phyloP scores from a whole-genome alignment of 345 rosid genomes.

The Salix suchowensis region DNA sequence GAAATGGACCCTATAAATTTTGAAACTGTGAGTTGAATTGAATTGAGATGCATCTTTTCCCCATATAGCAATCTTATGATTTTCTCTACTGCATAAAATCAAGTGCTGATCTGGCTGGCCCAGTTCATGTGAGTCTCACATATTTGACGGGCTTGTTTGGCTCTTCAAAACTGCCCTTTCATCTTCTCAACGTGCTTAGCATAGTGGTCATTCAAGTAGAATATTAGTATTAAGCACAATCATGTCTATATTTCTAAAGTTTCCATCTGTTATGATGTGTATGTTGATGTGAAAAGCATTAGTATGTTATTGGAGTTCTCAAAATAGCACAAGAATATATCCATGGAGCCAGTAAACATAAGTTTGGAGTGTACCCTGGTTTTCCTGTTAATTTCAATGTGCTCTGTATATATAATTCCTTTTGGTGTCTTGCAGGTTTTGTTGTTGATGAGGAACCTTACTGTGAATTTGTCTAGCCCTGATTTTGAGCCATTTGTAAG shows the following conservation, averaged over 20 bases:
- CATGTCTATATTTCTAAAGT: not conserved
- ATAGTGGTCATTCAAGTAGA: no score
- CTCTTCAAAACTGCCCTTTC: no score
- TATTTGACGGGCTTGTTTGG: no score
- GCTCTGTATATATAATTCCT: not conserved
- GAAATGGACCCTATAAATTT: conserved; percentile 96
- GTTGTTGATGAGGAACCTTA: conserved; percentile 83
- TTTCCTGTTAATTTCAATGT: not conserved
- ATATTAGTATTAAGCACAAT: not conserved
- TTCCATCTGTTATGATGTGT: not conserved
- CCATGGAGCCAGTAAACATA: not conserved
- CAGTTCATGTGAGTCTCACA: no score
- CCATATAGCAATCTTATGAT: no score
- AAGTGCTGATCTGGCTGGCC: no score
- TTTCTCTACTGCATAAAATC: no score
- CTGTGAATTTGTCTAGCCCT: conserved; percentile 78
- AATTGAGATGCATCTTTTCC: conserved; percentile 1
- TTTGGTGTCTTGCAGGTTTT: conserved; percentile 58
- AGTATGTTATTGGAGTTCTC: no score
- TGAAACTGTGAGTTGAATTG: conserved; percentile 65
- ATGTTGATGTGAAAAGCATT: not conserved
- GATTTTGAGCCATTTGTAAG: conserved; percentile 86
- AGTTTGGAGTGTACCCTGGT: not conserved
- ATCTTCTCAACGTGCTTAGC: no score
- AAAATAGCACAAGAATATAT: no score